Evolutionary conservation across 2,329 filamentous ascomycete species (phyloP), one percentile per base, ranked within the genome.

Genomic region (Diaporthe citri): DNA sequence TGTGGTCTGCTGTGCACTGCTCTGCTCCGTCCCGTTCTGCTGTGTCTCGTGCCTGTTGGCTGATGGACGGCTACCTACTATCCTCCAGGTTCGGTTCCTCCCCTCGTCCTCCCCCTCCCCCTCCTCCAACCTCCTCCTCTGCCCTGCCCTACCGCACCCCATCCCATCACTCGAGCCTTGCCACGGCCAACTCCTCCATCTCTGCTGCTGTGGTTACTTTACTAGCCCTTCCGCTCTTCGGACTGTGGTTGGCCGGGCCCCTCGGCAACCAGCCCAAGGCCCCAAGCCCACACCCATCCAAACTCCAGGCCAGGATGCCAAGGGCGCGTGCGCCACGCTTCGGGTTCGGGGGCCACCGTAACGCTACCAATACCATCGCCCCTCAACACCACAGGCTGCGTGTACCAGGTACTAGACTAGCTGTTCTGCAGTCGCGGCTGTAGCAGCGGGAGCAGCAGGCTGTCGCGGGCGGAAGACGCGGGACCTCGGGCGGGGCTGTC

Each of bases 251-350:
- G 64, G 64, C 48, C 64, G 64, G 64, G 64, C 64, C 64, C 7
- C 34, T 69, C 64, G 64, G 64, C 64, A 69, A 31, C 64, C 31
- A 69, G 64, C 64, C 64, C 64, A 69, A 69, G 64, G 46, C 64
- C 55, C 64, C 64, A 55, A 69, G 34, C 48, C 28, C 64, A 55
- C 64, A 55, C 64, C 48, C 48, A 39, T 69, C 48, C 64, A 69
- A 52, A 55, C 64, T 55, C 34, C 13, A 69, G 64, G 48, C 64
- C 64, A 69, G 64, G 46, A 55, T 55, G 70, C 46, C 46, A 64
- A 72, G 46, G 70, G 57, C 59, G 57, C 70, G 57, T 72, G 70
- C 70, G 70, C 70, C 57, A 72, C 43, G 46, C 56, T 43, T 55
- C 57, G 57, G 46, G 57, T 52, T 64, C 59, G 48, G 13, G 36